phyloP scores from a whole-genome alignment of 2,329 filamentous ascomycete genomes.

The Sarocladiaceae sp. region DNA sequence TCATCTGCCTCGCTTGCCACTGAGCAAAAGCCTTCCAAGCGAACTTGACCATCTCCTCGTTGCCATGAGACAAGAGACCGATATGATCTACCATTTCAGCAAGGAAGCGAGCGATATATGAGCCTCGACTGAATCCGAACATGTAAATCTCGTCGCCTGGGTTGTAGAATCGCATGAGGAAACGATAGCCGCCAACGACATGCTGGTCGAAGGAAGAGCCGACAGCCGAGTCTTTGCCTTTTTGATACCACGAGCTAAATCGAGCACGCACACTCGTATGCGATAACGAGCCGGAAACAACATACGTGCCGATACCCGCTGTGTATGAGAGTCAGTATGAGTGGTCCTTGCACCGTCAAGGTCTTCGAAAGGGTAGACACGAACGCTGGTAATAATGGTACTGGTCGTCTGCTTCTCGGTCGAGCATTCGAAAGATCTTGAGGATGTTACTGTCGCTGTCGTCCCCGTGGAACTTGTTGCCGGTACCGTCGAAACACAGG shows the following conservation, averaged over 20 bases:
- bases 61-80: conserved; percentile 73
- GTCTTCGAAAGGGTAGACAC: conserved; percentile 19
- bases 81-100: conserved; percentile 84
- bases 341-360: too few relatives aligned
- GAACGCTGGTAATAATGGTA: conserved; percentile 61
- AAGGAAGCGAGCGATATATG: conserved; percentile 70
- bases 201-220: conserved; percentile 79
- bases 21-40: conserved; percentile 78
- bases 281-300: conserved; percentile 55
- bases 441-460: conserved; percentile 63
- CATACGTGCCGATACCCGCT: conserved; percentile 71
- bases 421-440: conserved; percentile 67
- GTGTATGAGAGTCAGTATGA: neutral
- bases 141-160: conserved; percentile 64
- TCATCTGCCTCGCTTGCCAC: conserved; percentile 59
- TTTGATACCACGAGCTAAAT: conserved; percentile 62
- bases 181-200: conserved; percentile 78
- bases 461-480: conserved; percentile 60
- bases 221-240: conserved; percentile 74
- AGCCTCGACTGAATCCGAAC: conserved; percentile 70
- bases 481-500: conserved; percentile 60
- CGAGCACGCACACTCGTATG: conserved; percentile 53
- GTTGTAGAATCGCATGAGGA: conserved; percentile 70
- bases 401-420: conserved; percentile 58
- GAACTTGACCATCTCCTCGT: conserved; percentile 81